Evolutionary conservation across 1,284 basidiomycete species (phyloP).

Genomic region (Fomes fomentarius): DNA sequence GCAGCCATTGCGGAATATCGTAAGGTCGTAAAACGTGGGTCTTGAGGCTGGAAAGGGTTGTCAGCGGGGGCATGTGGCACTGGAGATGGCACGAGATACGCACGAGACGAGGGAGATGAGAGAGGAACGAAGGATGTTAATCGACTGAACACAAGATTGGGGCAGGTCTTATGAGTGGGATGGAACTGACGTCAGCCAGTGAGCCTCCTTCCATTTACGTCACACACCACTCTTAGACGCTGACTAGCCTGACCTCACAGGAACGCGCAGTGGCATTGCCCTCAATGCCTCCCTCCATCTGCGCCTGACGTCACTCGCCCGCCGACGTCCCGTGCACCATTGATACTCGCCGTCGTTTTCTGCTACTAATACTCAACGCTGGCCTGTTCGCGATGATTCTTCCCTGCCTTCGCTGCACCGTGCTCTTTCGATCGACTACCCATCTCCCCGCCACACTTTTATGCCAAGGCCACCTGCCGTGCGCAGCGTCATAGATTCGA

Average conservation of each 20-base stretch:
- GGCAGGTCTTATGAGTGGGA: constrained; percentile 2
- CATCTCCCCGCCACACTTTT: no score
- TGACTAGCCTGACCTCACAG: constrained; percentile 16
- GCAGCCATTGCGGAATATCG: constrained; percentile 36
- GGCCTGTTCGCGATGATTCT: no score
- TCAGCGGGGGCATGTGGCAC: constrained; percentile 1
- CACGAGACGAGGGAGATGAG: constrained; percentile 9
- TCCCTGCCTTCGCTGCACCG: no score
- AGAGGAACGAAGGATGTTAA: not conserved
- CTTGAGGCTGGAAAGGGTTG: constrained; percentile 1
- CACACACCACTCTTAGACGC: constrained; percentile 7
- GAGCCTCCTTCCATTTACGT: constrained; percentile 19
- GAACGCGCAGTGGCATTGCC: constrained; percentile 1
- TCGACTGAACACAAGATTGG: not conserved
- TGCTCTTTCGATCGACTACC: no score
- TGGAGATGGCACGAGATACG: constrained; percentile 1
- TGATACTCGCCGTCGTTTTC: no score
- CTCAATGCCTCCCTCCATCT: not conserved
- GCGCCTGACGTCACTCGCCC: not conserved
- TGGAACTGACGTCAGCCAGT: constrained; percentile 14
- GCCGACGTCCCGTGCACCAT: not conserved
- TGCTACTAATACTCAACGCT: not conserved
- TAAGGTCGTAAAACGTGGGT: constrained; percentile 23
- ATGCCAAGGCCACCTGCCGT: no score
- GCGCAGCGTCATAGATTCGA: no score